A percentile compares a stretch with the other conserved stretches of the same genome.
Evolutionary conservation across 176 grass and related monocot genomes (phyloP).

Genomic region (Poa annua): DNA sequence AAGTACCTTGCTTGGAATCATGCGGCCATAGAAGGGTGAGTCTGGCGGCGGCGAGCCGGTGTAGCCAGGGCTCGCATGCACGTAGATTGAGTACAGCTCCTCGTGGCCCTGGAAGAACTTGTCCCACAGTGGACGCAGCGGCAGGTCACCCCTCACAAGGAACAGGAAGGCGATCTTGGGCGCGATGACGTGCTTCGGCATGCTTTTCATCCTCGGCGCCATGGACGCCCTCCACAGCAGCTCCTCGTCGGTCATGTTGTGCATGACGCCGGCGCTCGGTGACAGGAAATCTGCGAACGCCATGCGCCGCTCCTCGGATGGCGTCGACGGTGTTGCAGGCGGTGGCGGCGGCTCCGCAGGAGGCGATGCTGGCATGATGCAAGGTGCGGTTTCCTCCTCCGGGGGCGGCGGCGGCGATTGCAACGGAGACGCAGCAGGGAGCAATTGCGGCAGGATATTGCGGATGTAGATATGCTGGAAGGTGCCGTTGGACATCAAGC

Average conservation of each 20-base stretch:
- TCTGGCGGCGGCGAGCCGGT: constrained; percentile 40
- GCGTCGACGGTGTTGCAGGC: neutral
- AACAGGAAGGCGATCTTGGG: constrained; percentile 85
- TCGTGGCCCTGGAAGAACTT: constrained; percentile 71
- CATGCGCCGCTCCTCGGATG: neutral
- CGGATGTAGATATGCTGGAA: constrained; percentile 1
- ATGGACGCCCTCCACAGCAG: constrained; percentile 68
- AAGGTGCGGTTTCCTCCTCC: neutral
- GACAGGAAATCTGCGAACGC: neutral
- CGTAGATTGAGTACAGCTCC: constrained; percentile 67
- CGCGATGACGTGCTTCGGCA: constrained; percentile 35
- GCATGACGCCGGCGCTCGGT: constrained; percentile 11
- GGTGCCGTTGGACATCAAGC: constrained; percentile 13
- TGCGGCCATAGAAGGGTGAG: constrained; percentile 66
- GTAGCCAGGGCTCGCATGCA: constrained; percentile 62
- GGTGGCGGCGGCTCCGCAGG: neutral
- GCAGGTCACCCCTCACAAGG: constrained; percentile 55
- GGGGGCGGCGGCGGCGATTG: neutral
- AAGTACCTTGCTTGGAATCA: constrained; percentile 68
- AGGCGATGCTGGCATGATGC: neutral
- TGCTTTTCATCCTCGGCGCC: constrained; percentile 43
- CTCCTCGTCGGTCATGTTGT: constrained; percentile 70
- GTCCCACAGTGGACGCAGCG: constrained; percentile 74
- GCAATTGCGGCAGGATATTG: neutral
- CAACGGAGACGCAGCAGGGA: neutral